A percentile compares a stretch with the other conserved stretches of the same genome.
Conservation (phyloP, 1,139 yeast genomes). For the Blastobotrys capitulatus region DNA sequence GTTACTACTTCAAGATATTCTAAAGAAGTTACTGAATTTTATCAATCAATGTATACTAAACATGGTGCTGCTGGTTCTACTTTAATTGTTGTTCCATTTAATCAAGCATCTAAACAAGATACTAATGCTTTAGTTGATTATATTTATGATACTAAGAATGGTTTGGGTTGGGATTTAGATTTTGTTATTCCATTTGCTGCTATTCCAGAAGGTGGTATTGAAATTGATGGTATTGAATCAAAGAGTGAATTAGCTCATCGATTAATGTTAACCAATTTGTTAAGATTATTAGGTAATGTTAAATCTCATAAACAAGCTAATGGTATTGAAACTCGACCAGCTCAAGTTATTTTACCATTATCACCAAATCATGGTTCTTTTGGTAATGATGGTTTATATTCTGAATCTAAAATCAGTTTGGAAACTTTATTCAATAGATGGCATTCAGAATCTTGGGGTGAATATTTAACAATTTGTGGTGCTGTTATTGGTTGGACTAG, state of each 20-base stretch:
- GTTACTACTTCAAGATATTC: slow-evolving; percentile 96
- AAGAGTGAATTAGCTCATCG: slow-evolving; percentile 97
- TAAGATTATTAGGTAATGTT: slow-evolving; percentile 87
- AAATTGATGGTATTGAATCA: slow-evolving; percentile 86
- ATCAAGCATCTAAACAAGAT: slow-evolving; percentile 95
- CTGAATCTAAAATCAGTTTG: slow-evolving; percentile 91
- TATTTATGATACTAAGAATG: slow-evolving; percentile 82
- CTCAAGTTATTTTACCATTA: slow-evolving; percentile 91
- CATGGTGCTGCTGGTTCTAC: slow-evolving; percentile 90
- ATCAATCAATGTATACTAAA: slow-evolving; percentile 88
- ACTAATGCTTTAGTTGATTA: slow-evolving; percentile 78
- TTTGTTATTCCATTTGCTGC: slow-evolving; percentile 97
- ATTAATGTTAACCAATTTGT: slow-evolving; percentile 92
- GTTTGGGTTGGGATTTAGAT: slow-evolving; percentile 97
- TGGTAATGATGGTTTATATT: slow-evolving; percentile 96
- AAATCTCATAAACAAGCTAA: slow-evolving; percentile 70
- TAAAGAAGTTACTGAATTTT: slow-evolving; percentile 89
- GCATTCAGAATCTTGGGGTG: slow-evolving; percentile 96
- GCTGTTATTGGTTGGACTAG: slow-evolving; percentile 99
- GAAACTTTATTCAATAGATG: slow-evolving; percentile 98
- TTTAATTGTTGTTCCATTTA: slow-evolving; percentile 93
- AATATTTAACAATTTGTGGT: slow-evolving; percentile 94
- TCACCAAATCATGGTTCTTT: slow-evolving; percentile 99
- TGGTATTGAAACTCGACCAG: slow-evolving; percentile 91
- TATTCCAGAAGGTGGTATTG: slow-evolving; percentile 97